Base-by-base conservation (phyloP, 345 rosid genomes). In the Combretum micranthum region DNA sequence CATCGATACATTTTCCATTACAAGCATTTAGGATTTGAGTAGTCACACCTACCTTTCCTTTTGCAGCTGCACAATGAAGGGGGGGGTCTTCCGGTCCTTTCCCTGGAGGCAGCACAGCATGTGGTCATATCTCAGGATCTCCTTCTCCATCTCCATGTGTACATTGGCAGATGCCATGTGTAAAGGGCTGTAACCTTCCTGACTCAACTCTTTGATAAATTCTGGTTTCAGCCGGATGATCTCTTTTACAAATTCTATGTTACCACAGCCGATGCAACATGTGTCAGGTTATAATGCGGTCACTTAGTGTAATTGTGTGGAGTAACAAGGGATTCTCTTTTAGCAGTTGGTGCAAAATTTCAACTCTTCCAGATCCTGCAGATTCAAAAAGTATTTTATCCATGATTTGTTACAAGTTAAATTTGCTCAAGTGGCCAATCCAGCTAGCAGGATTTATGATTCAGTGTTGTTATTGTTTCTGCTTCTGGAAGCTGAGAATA, bases 81-180 rank as follows among this genome's bases (percentile, higher is more conserved):
- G 87, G n/a, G n/a, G 75, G 17, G 75, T 75, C 64, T 63, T 75
- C 15, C 63, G 69, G 44, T 80, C 78, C 61, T 47, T 59, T 45
- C 66, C 80, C 55, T 62, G 59, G 1, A 68, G 15, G 4, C 70
- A 56, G 67, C 77, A 61, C 39, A 75, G 72, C 49, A 57, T 60
- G 23, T 9, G 64, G 56, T 78, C 81, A 54, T 59, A 51, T 42
- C 55, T 65, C 44, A 71, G 13, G 17, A 75, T 64, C 66, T 52
- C 77, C 62, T 43, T 70, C 52, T 67, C 76, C 14, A 66, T 45
- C 48, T 80, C 78, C 45, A 60, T 37, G 26, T 62, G 69, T 10
- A 76, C 80, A 2, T 68, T 65, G 25, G 60, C 75, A 13, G 81
- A 77, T 11, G 86, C 83, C 18, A 64, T 20, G 53, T 81, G 83